Conservation (phyloP, 2,329 filamentous ascomycete genomes). For the Talaromyces islandicus region DNA sequence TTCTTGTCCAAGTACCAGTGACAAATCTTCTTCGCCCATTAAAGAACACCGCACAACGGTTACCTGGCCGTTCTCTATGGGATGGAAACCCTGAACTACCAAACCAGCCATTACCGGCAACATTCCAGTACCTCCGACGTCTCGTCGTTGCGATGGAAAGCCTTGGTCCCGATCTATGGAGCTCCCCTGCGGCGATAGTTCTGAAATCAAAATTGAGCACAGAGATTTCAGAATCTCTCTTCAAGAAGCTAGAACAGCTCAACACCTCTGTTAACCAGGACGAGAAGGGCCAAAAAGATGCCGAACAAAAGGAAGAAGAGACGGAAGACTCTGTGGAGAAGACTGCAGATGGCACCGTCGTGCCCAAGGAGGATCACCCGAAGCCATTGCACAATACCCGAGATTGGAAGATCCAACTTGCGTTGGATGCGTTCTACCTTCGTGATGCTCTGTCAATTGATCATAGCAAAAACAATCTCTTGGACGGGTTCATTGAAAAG, state of each 20-base stretch:
- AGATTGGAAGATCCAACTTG: conserved; percentile 32
- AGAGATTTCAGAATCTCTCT: conserved; percentile 37
- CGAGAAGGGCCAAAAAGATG: conserved; percentile 1
- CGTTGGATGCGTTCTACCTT: conserved; percentile 33
- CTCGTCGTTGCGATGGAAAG: conserved; percentile 63
- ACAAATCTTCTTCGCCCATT: conserved; percentile 33
- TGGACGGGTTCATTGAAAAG: conserved; percentile 45
- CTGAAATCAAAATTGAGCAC: conserved; percentile 56
- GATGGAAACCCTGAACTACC: conserved; percentile 71
- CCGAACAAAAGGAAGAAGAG: not conserved
- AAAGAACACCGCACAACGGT: conserved; percentile 27
- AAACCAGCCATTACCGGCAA: conserved; percentile 66
- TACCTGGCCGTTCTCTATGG: conserved; percentile 67
- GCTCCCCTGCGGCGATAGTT: conserved; percentile 55
- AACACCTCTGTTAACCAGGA: conserved; percentile 7
- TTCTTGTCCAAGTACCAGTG: conserved; percentile 41
- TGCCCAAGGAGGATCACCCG: conserved; percentile 6
- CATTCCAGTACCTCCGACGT: conserved; percentile 65
- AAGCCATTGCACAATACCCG: conserved; percentile 5
- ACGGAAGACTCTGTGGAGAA: not conserved
- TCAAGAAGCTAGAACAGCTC: conserved; percentile 18
- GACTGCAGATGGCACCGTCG: not conserved
- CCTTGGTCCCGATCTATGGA: conserved; percentile 76
- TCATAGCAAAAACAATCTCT: conserved; percentile 21
- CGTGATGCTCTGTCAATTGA: conserved; percentile 19